Base-by-base conservation (phyloP, 257 asterid genomes). In the Eustoma russellianum region DNA sequence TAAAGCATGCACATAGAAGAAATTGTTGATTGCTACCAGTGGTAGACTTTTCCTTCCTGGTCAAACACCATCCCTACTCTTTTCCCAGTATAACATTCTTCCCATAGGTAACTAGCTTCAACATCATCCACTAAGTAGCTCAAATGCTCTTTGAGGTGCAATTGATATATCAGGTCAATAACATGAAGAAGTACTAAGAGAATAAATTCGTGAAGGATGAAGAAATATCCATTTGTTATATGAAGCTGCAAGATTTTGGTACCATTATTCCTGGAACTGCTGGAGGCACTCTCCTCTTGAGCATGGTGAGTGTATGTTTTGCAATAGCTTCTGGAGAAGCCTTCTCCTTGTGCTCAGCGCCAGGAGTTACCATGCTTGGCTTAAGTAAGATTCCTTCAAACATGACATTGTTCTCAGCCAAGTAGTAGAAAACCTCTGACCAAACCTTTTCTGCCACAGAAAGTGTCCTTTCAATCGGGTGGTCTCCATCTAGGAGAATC, bases 191-290 rank as follows among this genome's bases (percentile, higher is more conserved):
- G 16, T 48, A 13, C 46, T 13, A 9, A 5, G 13, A 35, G 16
- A 41, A 6, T 11, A 41, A 15, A 55, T 28, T 55, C 5, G 15
- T 41, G 13, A 54, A 33, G 5, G 53, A 55, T 9, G 61, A 33
- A 46, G 10, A 2, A 9, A 9, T 14, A 15, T 3, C 33, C 28
- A 15, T 33, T 12, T 28, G 17, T 53, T 17, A 40, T 40, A 55
- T 19, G 15, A 28, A 59, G 18, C n/a, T 15, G 62, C 7, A 17
- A 68, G 14, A 56, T 46, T 50, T 24, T 52, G 28, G 41, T 81
- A 89, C 97, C 97, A 89, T 89, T 68, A 89, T 79, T 70, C 97
- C 95, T n/a, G 95, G 97, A 67, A 83, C 95, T 11, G 95, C 77
- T 34, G 95, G 95, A 52, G 97, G 97, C 48, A 89, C 95, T 76